Evolutionary conservation across 768 basidiomycete species (phyloP), one percentile per base, ranked within the genome.

Genomic region (Filobasidium wieringae): DNA sequence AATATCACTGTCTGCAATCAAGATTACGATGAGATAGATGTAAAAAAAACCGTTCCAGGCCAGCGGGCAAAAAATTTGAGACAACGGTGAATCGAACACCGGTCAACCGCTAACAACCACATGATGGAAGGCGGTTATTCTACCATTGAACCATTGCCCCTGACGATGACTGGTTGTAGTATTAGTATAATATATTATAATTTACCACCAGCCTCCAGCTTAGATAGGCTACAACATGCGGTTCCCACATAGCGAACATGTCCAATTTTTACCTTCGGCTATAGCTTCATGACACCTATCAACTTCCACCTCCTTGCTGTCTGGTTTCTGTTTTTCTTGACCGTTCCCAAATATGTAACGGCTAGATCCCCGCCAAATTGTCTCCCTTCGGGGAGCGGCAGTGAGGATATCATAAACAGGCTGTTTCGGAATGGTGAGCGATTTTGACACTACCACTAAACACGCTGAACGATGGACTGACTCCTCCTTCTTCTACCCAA

Each of bases 341-440:
- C 36, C 36, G n/a, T 37, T n/a, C n/a, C 36, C 36, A 37, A 9
- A 37, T 37, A 9, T 9, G 36, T n/a, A 37, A 9, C 36, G n/a
- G 36, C 36, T n/a, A 37, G n/a, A 37, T 37, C 36, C 36, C 36
- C 11, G 36, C 36, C 36, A 37, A n/a, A 37, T n/a, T 51, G 53
- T 51, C 30, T 52, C 19, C 37, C 33, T 26, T 60, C 47, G 24
- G 36, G 52, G 11, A 36, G 24, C 26, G 53, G 54, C n/a, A 36
- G 54, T 4, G 53, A 51, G 33, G 53, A 56, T 7, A 51, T 31
- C 2, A 57, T 57, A 5, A 57, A 57, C 26, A 41, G 45, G 8
- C 56, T 47, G 11, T 57, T 57, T n/a, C 56, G 47, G 1, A 57
- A 51, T 26, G 50, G 50, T 57, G n/a, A n/a, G n/a, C 40, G 43